Conservation (phyloP, 352 stramenopile genomes). For the Phytopythium cucurbitacearum region DNA sequence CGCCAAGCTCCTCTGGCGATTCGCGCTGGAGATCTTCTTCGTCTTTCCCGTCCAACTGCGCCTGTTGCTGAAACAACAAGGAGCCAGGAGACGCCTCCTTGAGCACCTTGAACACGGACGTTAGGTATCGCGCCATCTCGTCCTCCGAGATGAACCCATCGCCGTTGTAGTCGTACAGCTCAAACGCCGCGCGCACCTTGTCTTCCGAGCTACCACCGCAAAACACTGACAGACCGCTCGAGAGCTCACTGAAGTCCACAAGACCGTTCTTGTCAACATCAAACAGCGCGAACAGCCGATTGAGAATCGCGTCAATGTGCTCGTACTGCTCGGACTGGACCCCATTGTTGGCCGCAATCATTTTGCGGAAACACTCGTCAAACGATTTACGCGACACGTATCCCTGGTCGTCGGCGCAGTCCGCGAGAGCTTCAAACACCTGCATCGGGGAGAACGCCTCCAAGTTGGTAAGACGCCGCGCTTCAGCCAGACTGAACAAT, state of each 20-base stretch:
- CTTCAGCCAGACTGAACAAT: slow-evolving; percentile 70
- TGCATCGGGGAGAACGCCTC: slow-evolving; percentile 70
- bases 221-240: slow-evolving; percentile 78
- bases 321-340: slow-evolving; percentile 53
- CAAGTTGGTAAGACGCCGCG: slow-evolving; percentile 70
- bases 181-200: slow-evolving; percentile 70
- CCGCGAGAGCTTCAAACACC: slow-evolving; percentile 71
- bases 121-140: slow-evolving; percentile 85
- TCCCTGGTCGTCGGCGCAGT: slow-evolving; percentile 63
- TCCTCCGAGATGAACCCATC: slow-evolving; percentile 81
- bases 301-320: slow-evolving; percentile 67
- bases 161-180: slow-evolving; percentile 83
- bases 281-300: slow-evolving; percentile 79
- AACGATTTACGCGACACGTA: slow-evolving; percentile 72
- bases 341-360: slow-evolving; percentile 50
- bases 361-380: slow-evolving; percentile 72
- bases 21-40: slow-evolving; percentile 37
- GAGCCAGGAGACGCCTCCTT: slow-evolving; percentile 63
- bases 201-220: slow-evolving; percentile 79
- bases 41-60: not conserved
- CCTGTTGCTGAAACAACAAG: slow-evolving; percentile 8
- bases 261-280: slow-evolving; percentile 83
- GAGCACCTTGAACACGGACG: slow-evolving; percentile 81
- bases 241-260: slow-evolving; percentile 87
- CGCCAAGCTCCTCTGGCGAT: slow-evolving; percentile 56